These are phyloP conservation scores for Oryza officinalis DNA, from an alignment of 176 grass and related monocot species.

Conservation along the genomic window DNA sequence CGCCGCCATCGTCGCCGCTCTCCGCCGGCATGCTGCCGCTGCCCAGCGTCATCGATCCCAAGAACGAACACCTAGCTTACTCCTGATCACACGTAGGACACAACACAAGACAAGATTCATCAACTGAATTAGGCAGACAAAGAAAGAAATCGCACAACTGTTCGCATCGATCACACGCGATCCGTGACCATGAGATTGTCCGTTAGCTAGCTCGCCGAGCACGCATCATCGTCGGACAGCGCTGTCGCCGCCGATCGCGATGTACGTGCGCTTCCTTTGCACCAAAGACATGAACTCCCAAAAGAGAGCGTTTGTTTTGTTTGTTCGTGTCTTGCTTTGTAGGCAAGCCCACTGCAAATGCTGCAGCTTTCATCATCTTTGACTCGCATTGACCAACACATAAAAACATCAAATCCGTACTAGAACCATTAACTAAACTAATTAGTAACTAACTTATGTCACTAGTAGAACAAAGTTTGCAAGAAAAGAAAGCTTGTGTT, in stretches of 20 bases:
- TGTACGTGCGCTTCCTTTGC: conserved; percentile 29
- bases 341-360: conserved; percentile 10
- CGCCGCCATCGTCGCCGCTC: not conserved
- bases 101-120: not conserved
- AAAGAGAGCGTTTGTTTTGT: not conserved
- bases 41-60: conserved; percentile 12
- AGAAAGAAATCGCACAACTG: too few species aligned
- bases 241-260: not conserved
- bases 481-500: not conserved
- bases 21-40: not conserved
- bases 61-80: not conserved
- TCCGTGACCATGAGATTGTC: not conserved
- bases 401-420: not conserved
- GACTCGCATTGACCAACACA: not conserved
- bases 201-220: conserved; percentile 25
- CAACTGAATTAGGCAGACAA: not conserved
- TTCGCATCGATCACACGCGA: conserved; percentile 22
- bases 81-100: not conserved
- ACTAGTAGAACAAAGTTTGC: not conserved
- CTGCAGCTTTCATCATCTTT: not conserved
- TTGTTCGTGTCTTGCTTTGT: conserved; percentile 33
- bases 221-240: conserved; percentile 23
- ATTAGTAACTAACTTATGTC: not conserved
- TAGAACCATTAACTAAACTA: not conserved
- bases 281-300: conserved; percentile 11